A percentile compares a stretch with the other conserved stretches of the same genome.
These are phyloP conservation scores for Lactarius pseudohatsudake DNA, from an alignment of 768 basidiomycete genomes.

Conservation along the genomic window DNA sequence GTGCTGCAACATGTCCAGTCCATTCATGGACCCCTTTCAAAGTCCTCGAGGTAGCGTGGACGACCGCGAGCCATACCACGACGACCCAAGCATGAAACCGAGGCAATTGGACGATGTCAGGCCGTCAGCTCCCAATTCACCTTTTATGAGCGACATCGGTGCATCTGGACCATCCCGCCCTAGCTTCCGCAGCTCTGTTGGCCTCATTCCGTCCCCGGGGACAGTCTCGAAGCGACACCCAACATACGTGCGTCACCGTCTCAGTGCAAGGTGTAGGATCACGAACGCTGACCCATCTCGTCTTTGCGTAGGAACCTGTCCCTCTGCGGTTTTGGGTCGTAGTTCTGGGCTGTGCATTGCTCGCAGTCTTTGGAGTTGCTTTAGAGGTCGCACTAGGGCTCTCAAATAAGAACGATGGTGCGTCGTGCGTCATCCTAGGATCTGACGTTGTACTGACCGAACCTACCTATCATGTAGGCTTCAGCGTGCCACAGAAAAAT, in stretches of 20 bases:
- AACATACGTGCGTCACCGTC: slow-evolving; percentile 14
- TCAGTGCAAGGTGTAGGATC: not conserved
- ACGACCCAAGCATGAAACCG: not conserved
- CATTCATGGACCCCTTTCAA: not conserved
- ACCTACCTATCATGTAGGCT: slow-evolving; percentile 42
- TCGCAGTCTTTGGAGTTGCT: slow-evolving; percentile 10
- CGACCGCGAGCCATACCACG: not conserved
- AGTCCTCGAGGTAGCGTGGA: not conserved
- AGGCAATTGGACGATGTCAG: not conserved
- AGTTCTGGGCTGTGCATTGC: not conserved
- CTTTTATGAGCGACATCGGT: not conserved
- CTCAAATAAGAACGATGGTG: slow-evolving; percentile 18
- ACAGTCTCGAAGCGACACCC: slow-evolving; percentile 15
- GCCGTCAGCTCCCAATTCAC: not conserved
- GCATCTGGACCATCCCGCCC: not conserved
- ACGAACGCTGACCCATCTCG: not conserved
- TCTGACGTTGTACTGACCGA: not conserved
- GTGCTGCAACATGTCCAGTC: not conserved
- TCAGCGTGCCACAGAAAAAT: slow-evolving; percentile 49
- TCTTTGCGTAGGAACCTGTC: slow-evolving; percentile 18
- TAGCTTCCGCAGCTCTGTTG: slow-evolving; percentile 16
- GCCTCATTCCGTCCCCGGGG: slow-evolving; percentile 21
- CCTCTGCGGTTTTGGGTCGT: slow-evolving; percentile 16
- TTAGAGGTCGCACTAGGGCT: slow-evolving; percentile 20
- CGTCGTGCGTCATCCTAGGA: not conserved